Evolutionary conservation across 2,329 filamentous ascomycete species (phyloP).

Genomic region (Zopfia rhizophila): DNA sequence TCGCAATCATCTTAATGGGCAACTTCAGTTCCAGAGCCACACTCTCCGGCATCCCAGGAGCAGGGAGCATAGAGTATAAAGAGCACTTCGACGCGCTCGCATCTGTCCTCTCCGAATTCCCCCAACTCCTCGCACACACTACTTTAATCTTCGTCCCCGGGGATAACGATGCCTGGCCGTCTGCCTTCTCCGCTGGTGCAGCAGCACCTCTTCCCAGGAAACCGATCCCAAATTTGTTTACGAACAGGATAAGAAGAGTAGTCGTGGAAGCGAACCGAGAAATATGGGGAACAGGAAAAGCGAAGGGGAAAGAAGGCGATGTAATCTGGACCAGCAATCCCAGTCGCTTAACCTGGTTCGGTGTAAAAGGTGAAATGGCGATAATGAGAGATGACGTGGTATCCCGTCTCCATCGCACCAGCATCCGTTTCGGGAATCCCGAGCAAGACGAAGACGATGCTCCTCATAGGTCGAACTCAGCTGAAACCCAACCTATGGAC

Average conservation of each 20-base stretch:
- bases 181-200: conserved; percentile 81
- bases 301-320: conserved; percentile 69
- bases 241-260: conserved; percentile 81
- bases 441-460: conserved; percentile 49
- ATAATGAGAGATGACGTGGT: conserved; percentile 89
- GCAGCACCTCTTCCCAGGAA: conserved; percentile 76
- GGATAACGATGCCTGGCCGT: conserved; percentile 97
- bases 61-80: conserved; percentile 94
- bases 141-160: conserved; percentile 95
- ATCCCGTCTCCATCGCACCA: conserved; percentile 78
- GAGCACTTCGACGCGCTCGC: conserved; percentile 93
- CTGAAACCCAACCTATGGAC: conserved; percentile 55
- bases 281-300: conserved; percentile 56
- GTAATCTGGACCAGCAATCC: conserved; percentile 92
- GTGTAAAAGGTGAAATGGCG: conserved; percentile 86
- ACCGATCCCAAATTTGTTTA: conserved; percentile 87
- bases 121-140: conserved; percentile 77
- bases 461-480: conserved; percentile 2
- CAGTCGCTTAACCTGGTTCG: conserved; percentile 82
- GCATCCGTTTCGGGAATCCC: conserved; percentile 73
- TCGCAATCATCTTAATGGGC: conserved; percentile 84
- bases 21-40: conserved; percentile 76
- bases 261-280: conserved; percentile 84
- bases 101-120: conserved; percentile 83
- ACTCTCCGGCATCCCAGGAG: conserved; percentile 72